These are phyloP conservation scores for Zychaea mexicana DNA, from an alignment of 371 early-diverging fungal species.

Conservation along the genomic window DNA sequence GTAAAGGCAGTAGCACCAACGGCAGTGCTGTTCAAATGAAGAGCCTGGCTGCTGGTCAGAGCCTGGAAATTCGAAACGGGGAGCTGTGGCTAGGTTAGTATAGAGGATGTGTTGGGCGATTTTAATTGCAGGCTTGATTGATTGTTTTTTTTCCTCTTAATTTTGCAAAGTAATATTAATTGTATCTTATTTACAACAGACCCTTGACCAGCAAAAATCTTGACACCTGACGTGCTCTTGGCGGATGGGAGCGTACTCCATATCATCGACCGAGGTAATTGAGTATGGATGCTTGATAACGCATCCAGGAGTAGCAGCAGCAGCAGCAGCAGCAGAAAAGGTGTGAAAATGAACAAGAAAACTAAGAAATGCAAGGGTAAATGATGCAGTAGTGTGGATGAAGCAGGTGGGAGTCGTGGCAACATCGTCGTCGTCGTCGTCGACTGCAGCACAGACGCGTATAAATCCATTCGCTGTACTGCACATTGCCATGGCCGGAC, in stretches of 20 bases:
- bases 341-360: not conserved
- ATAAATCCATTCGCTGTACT: not conserved
- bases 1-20: too few species aligned
- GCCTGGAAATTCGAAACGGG: not conserved
- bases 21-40: not conserved
- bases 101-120: not conserved
- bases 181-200: not conserved
- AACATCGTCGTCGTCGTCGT: not conserved
- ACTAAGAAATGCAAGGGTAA: not conserved
- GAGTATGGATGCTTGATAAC: not conserved
- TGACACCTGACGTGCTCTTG: not conserved
- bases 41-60: not conserved
- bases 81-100: not conserved
- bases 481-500: not conserved
- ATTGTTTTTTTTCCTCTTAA: not conserved
- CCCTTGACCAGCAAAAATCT: not conserved
- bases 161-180: not conserved
- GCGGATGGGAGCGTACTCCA: not conserved
- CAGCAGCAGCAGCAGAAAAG: too few species aligned
- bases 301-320: not conserved
- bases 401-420: not conserved
- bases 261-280: not conserved
- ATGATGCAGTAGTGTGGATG: not conserved
- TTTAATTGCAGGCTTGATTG: not conserved
- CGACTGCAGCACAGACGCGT: constrained; percentile 1